Conservation (phyloP, 1,284 basidiomycete genomes). For the Termitomyces sp. region DNA sequence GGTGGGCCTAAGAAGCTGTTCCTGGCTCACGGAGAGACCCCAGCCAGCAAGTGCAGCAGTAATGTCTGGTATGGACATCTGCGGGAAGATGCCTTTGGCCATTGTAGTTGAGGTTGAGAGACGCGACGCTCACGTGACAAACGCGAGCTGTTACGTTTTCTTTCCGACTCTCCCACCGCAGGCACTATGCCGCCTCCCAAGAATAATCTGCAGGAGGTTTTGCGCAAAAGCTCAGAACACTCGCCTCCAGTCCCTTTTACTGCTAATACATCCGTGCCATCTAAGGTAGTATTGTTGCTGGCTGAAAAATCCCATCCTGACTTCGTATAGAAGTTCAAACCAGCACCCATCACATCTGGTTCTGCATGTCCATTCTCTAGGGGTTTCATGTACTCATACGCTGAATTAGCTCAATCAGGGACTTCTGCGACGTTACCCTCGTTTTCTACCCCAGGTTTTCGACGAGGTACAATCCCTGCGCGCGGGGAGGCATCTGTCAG, state of each 20-base stretch:
- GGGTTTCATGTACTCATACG: neutral
- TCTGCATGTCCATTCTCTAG: neutral
- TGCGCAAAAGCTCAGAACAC: conserved; percentile 21
- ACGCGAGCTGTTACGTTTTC: conserved; percentile 17
- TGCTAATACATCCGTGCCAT: conserved; percentile 2
- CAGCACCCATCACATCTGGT: conserved; percentile 9
- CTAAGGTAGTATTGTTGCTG: conserved; percentile 11
- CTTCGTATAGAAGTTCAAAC: conserved; percentile 14
- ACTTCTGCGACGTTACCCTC: conserved; percentile 26
- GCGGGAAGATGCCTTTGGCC: conserved; percentile 52
- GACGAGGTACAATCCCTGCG: conserved; percentile 19
- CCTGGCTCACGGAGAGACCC: conserved; percentile 58
- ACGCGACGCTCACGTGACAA: conserved; percentile 26
- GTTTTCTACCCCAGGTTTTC: conserved; percentile 40
- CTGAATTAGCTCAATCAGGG: conserved; percentile 18
- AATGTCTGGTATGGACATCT: conserved; percentile 58
- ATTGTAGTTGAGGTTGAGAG: conserved; percentile 19
- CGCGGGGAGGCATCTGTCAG: conserved; percentile 11
- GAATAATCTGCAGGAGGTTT: conserved; percentile 36
- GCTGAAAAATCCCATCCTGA: neutral
- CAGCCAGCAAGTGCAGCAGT: conserved; percentile 57
- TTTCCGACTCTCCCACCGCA: neutral
- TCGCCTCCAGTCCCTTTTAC: conserved; percentile 5
- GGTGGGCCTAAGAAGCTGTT: conserved; percentile 68
- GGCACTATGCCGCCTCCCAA: conserved; percentile 23